Evolutionary conservation across 1,284 basidiomycete genomes (phyloP).

Genomic region (Ceratobasidium theobromae): DNA sequence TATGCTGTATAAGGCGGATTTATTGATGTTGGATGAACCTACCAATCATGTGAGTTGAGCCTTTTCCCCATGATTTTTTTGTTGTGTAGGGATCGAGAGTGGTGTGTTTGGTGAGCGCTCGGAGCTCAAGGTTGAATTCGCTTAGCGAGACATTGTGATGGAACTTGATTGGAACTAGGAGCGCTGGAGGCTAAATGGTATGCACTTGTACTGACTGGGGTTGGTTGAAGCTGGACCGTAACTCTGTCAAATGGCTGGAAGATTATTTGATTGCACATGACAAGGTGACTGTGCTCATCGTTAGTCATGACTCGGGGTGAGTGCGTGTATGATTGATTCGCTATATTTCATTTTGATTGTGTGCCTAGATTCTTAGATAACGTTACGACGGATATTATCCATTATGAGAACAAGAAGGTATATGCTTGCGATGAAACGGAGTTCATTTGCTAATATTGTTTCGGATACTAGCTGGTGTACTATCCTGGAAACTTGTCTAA

Average conservation of each 20-base stretch:
- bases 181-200: background rate
- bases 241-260: conserved; percentile 93
- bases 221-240: conserved; percentile 72
- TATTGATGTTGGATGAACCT: conserved; percentile 55
- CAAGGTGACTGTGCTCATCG: conserved; percentile 88
- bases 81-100: too few species aligned
- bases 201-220: conserved; percentile 35
- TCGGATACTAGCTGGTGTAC: conserved; percentile 79
- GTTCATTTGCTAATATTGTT: too few species aligned
- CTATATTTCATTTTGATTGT: background rate
- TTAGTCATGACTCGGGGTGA: conserved; percentile 96
- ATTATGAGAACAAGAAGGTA: conserved; percentile 95
- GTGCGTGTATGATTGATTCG: conserved; percentile 40
- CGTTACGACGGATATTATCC: conserved; percentile 96
- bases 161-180: conserved; percentile 8
- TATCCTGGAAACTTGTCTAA: conserved; percentile 92
- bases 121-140: too few species aligned
- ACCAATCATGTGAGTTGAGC: conserved; percentile 88
- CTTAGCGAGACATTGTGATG: too few species aligned
- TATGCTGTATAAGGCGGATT: conserved; percentile 95
- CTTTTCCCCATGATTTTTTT: conserved; percentile 33
- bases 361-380: conserved; percentile 84
- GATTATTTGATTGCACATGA: conserved; percentile 81
- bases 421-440: too few species aligned
- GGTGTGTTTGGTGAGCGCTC: too few species aligned